Conservation (phyloP, 2,329 filamentous ascomycete genomes). For the Fusarium sp. region DNA sequence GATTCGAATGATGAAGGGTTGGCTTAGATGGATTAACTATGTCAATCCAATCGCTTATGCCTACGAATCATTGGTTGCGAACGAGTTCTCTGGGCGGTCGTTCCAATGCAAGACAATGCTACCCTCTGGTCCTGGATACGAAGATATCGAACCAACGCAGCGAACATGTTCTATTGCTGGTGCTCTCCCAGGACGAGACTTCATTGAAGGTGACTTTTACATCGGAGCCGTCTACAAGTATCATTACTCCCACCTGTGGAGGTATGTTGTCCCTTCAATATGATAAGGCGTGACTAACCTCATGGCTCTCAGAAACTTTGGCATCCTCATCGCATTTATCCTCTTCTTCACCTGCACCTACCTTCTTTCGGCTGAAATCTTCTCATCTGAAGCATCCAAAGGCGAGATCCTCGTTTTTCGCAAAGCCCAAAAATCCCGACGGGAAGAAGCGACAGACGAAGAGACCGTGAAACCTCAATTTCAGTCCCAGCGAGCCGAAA, state of each 20-base stretch:
- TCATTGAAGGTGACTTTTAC: constrained; percentile 26
- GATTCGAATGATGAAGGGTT: constrained; percentile 59
- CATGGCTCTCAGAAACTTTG: constrained; percentile 33
- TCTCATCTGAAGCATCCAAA: constrained; percentile 21
- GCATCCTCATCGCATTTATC: constrained; percentile 30
- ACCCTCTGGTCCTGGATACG: constrained; percentile 38
- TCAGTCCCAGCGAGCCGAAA: background rate
- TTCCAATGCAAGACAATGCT: constrained; percentile 57
- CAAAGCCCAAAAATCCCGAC: constrained; percentile 65
- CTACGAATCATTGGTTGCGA: constrained; percentile 71
- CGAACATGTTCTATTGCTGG: constrained; percentile 16
- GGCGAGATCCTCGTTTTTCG: constrained; percentile 34
- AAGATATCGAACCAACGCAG: background rate
- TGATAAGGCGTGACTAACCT: background rate
- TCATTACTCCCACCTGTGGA: constrained; percentile 66
- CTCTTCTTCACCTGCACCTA: constrained; percentile 27
- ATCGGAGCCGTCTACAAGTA: constrained; percentile 54
- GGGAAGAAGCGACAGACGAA: background rate
- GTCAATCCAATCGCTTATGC: constrained; percentile 72
- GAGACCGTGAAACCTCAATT: background rate
- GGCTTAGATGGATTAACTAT: constrained; percentile 71
- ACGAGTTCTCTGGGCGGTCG: constrained; percentile 64
- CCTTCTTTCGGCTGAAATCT: constrained; percentile 9
- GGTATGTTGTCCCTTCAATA: background rate
- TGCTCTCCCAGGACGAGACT: constrained; percentile 11